These are phyloP conservation scores for Aspergillus caelatus DNA, from an alignment of 2,329 filamentous ascomycete genomes.

Conservation along the genomic window DNA sequence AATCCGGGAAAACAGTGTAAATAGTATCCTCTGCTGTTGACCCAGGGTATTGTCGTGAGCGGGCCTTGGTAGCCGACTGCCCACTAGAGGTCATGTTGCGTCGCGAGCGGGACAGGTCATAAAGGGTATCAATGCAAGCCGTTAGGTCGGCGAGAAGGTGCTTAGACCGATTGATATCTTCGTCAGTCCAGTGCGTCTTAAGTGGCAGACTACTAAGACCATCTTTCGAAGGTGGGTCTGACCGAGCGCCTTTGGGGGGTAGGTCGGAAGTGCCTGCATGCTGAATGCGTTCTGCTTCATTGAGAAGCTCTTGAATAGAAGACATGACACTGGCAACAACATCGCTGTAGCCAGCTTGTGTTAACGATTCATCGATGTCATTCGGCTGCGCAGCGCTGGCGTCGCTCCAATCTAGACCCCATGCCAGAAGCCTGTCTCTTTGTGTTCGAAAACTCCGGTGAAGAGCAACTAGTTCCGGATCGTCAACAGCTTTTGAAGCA, in stretches of 20 bases:
- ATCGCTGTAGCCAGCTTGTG: slow-evolving; percentile 64
- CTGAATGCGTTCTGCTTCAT: slow-evolving; percentile 63
- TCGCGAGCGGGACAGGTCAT: slow-evolving; percentile 62
- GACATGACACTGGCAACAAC: slow-evolving; percentile 66
- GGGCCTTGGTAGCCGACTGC: slow-evolving; percentile 25
- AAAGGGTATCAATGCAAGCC: slow-evolving; percentile 65
- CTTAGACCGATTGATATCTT: slow-evolving; percentile 58
- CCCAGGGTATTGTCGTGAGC: slow-evolving; percentile 29
- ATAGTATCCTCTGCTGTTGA: slow-evolving; percentile 27
- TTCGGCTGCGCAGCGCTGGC: slow-evolving; percentile 58
- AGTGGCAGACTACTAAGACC: slow-evolving; percentile 34
- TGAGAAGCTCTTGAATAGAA: slow-evolving; percentile 64
- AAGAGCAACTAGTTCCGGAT: slow-evolving; percentile 58
- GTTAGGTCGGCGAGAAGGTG: slow-evolving; percentile 63
- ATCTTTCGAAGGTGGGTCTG: slow-evolving; percentile 34
- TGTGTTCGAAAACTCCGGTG: slow-evolving; percentile 65
- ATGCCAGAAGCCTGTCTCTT: slow-evolving; percentile 64
- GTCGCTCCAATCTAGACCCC: slow-evolving; percentile 69
- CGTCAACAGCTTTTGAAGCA: slow-evolving; percentile 51
- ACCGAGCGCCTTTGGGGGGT: slow-evolving; percentile 38
- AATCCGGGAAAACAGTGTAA: slow-evolving; percentile 27
- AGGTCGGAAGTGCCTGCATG: slow-evolving; percentile 45
- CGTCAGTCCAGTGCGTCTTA: slow-evolving; percentile 51
- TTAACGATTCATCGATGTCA: slow-evolving; percentile 65
- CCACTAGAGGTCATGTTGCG: slow-evolving; percentile 43